Conservation (phyloP, 106 monocot genomes). For the Dendrobium officinale region DNA sequence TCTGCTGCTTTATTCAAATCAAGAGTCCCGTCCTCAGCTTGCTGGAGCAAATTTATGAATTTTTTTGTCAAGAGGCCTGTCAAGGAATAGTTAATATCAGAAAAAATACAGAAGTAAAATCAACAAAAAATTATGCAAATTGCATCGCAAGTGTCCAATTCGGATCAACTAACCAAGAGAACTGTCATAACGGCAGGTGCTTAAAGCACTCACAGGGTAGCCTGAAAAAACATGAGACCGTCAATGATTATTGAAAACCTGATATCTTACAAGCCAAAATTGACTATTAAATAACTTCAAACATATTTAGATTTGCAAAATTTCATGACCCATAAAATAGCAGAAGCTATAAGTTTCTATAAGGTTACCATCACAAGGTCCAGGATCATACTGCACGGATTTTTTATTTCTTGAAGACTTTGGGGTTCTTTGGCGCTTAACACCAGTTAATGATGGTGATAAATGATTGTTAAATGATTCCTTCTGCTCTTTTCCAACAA, state of each 20-base stretch:
- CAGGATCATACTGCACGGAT: slow-evolving; percentile 12
- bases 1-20: slow-evolving; percentile 94
- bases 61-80: slow-evolving; percentile 93
- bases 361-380: slow-evolving; percentile 36
- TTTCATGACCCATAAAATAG: not conserved
- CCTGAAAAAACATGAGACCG: slow-evolving; percentile 8
- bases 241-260: not conserved
- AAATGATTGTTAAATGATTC: slow-evolving; percentile 18
- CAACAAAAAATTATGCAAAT: not conserved
- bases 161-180: slow-evolving; percentile 57
- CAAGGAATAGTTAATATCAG: not conserved
- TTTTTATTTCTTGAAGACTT: slow-evolving; percentile 43
- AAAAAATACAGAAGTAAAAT: not conserved
- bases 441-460: slow-evolving; percentile 13
- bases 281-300: not conserved
- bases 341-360: slow-evolving; percentile 5
- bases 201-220: slow-evolving; percentile 13
- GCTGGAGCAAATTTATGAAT: slow-evolving; percentile 77
- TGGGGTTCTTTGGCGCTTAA: slow-evolving; percentile 34
- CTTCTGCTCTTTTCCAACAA: slow-evolving; percentile 12
- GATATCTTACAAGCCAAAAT: not conserved
- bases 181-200: slow-evolving; percentile 76
- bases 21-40: slow-evolving; percentile 92
- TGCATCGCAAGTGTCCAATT: not conserved
- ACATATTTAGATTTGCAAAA: not conserved